Evolutionary conservation across 2,329 filamentous ascomycete genomes (phyloP), one percentile per base, ranked within the genome.

Genomic region (Penicillium nordicum): DNA sequence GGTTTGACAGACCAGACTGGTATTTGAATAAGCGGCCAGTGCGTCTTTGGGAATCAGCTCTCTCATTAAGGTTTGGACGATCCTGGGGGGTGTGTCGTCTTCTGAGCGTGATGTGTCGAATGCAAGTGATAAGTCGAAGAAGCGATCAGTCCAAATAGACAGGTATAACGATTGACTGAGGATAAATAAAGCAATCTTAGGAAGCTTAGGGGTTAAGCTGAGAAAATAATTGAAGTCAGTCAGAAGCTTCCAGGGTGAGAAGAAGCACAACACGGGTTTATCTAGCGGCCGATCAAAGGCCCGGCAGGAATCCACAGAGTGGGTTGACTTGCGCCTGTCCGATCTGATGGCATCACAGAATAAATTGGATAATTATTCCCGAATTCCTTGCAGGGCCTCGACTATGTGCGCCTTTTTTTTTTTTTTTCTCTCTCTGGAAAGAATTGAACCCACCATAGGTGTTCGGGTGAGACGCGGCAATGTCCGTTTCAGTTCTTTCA

Each of bases 261-360:
- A n/a, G 43, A 50, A 50, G 42, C 43, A 34, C 63, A 55, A 60
- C 50, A 58, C 56, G 53, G 50, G 51, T 58, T 55, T 36, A 42
- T 58, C 25, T 65, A 64, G 64, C 63, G 64, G 64, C 61, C 49
- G 60, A 66, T 66, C 63, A 60, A 55, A 58, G 49, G 44, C 30
- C 59, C 61, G 51, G 47, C 43, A 52, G 51, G 60, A 64, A 64
- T 61, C 64, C 64, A 66, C 64, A 59, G 36, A 53, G 61, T 62
- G 60, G 63, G 50, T 54, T 63, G 48, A 54, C 37, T 48, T 49
- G 42, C 36, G 36, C 25, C 37, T 44, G 30, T 57, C 49, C 43
- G 58, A 57, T 60, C 53, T 50, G 54, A 51, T 53, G 46, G 56
- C 49, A 54, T 50, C 45, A 50, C 43, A 48, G 43, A 45, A 54